phyloP scores from a whole-genome alignment of 2,329 filamentous ascomycete species.

The Fusarium verticillioides region DNA sequence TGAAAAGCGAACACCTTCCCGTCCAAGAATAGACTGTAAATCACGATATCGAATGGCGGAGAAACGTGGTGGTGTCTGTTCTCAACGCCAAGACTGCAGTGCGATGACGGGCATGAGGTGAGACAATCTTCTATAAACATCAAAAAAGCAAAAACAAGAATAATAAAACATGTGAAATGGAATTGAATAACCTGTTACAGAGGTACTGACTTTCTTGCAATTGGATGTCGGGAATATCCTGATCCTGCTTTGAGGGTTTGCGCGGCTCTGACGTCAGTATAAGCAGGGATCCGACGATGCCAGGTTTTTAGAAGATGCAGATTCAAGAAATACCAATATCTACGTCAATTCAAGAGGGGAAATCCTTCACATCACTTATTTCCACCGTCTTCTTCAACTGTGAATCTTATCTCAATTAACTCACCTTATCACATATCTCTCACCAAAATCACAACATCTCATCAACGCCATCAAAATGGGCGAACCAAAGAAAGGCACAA shows the following conservation, averaged over 20 bases:
- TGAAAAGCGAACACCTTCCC: slow-evolving; percentile 11
- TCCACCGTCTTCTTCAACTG: neutral
- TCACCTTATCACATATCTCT: neutral
- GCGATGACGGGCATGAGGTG: neutral
- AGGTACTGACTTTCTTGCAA: neutral
- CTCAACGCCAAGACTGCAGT: slow-evolving; percentile 2
- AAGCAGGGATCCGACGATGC: slow-evolving; percentile 39
- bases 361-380: neutral
- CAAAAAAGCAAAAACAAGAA: neutral
- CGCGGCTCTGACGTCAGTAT: slow-evolving; percentile 43
- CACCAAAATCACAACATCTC: neutral
- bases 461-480: slow-evolving; percentile 20
- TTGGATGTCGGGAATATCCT: slow-evolving; percentile 17
- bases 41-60: neutral
- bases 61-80: slow-evolving; percentile 32
- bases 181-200: slow-evolving; percentile 7
- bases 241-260: slow-evolving; percentile 30
- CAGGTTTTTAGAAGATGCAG: slow-evolving; percentile 39
- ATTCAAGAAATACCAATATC: slow-evolving; percentile 20
- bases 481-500: slow-evolving; percentile 43
- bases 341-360: slow-evolving; percentile 28
- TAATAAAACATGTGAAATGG: neutral
- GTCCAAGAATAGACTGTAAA: neutral
- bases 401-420: neutral
- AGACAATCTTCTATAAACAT: neutral